Evolutionary conservation across 345 rosid genomes (phyloP), one percentile per base, ranked within the genome.

Genomic region (Gossypium turneri): DNA sequence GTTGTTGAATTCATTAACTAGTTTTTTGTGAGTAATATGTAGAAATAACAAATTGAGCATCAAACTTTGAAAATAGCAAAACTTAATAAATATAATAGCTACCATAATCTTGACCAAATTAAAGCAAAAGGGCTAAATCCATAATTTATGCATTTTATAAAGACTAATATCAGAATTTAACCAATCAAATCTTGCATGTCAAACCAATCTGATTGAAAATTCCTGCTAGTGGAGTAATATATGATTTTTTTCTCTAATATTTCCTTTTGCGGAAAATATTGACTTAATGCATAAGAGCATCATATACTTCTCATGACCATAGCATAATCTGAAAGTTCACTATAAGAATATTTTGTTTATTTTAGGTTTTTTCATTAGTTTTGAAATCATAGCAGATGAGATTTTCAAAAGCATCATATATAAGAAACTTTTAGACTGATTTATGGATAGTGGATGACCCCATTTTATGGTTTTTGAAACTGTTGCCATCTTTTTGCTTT

Each of bases 321-420:
- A 16, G 11, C 47, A 34, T 29, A 63, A 19, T 38, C 67, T 34
- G 41, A 34, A 63, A 63, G 47, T 63, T 51, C 70, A 47, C 56
- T 20, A 50, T 20, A 3, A 38, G 12, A 53, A 12, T 29, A 8
- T 55, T 47, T 12, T 16, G 0, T 47, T 47, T 29, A 2, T 65
- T 43, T 25, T 55, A 17, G 7, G 65, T 25, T 52, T 75, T 22
- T 34, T 34, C 44, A 29, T 11, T 53, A 41, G 16, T 56, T n/a
- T 67, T 19, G 70, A 66, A 64, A 77, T 56, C 60, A 78, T 34
- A 19, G 73, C 47, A 48, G 61, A 56, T 13, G 50, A 43, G 73
- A 64, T 65, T 29, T 53, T 19, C 9, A 2, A 15, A 53, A 20
- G 44, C 44, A 56, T 7, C 24, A 20, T n/a, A n/a, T n/a, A n/a